These are phyloP conservation scores for Trifolium dubium DNA, from an alignment of 306 rosid genomes.

Conservation along the genomic window DNA sequence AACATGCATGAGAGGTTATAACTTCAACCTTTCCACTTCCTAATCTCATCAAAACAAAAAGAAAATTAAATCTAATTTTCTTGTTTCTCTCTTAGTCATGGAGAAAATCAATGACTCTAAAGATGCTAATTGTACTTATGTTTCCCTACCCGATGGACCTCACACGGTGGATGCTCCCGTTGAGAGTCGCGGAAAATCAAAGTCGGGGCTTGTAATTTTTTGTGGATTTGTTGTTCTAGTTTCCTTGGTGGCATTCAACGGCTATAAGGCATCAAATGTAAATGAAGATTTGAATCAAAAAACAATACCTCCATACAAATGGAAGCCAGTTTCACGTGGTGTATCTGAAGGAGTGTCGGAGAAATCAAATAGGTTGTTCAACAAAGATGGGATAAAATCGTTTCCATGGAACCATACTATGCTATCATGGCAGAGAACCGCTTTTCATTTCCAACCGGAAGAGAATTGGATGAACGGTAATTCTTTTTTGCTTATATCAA, in stretches of 20 bases:
- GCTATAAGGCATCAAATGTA: not conserved
- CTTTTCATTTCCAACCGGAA: slow-evolving; percentile 93
- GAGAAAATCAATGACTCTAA: not conserved
- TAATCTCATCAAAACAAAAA: not conserved
- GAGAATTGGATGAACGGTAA: slow-evolving; percentile 97
- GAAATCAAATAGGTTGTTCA: slow-evolving; percentile 48
- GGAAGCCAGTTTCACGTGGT: slow-evolving; percentile 56
- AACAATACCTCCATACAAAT: slow-evolving; percentile 8
- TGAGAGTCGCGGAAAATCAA: slow-evolving; percentile 29
- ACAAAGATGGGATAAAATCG: not conserved
- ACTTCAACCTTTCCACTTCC: not conserved
- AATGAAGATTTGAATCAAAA: not conserved
- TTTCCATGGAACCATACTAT: slow-evolving; percentile 83
- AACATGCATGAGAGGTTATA: not conserved
- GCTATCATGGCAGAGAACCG: slow-evolving; percentile 95
- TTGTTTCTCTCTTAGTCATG: not conserved
- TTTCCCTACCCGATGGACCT: slow-evolving; percentile 47
- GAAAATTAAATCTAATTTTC: not conserved
- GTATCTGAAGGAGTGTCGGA: slow-evolving; percentile 76
- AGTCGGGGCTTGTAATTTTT: slow-evolving; percentile 36
- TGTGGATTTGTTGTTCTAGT: slow-evolving; percentile 53
- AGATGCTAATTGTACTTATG: slow-evolving; percentile 27
- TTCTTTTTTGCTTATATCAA: not conserved
- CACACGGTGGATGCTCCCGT: not conserved
- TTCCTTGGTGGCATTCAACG: slow-evolving; percentile 46